phyloP scores from a whole-genome alignment of 306 rosid species.

The Lathyrus tuberosus region DNA sequence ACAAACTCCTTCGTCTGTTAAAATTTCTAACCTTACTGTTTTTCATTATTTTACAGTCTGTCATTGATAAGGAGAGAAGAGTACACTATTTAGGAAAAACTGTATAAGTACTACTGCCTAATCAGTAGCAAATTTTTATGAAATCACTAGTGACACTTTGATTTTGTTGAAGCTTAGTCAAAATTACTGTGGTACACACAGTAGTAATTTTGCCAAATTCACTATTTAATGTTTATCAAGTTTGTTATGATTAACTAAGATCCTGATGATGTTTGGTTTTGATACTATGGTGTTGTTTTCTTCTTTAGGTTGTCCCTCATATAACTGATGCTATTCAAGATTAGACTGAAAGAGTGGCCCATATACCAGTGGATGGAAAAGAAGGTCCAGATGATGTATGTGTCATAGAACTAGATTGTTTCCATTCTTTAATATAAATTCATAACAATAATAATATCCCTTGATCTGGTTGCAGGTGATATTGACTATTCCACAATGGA shows the following conservation, averaged over 20 bases:
- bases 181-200: not conserved
- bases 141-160: too few relatives aligned
- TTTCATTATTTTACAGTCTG: constrained; percentile 48
- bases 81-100: constrained; percentile 89
- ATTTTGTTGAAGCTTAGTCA: too few relatives aligned
- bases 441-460: not conserved
- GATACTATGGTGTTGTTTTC: constrained; percentile 24
- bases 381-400: constrained; percentile 81
- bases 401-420: constrained; percentile 55
- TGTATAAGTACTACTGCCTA: too few relatives aligned
- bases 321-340: constrained; percentile 85
- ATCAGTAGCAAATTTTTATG: too few relatives aligned
- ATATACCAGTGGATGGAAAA: constrained; percentile 78
- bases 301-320: too few relatives aligned
- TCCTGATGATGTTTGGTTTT: constrained; percentile 15
- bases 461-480: constrained; percentile 67
- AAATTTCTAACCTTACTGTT: constrained; percentile 20
- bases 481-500: too few relatives aligned
- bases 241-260: constrained; percentile 29
- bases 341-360: constrained; percentile 88
- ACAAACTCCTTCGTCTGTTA: constrained; percentile 20
- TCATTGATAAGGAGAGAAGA: constrained; percentile 75
- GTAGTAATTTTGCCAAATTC: not conserved
- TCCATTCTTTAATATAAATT: constrained; percentile 25
- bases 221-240: not conserved